Conservation (phyloP, 768 basidiomycete species). For the Asterophora lycoperdoides region DNA sequence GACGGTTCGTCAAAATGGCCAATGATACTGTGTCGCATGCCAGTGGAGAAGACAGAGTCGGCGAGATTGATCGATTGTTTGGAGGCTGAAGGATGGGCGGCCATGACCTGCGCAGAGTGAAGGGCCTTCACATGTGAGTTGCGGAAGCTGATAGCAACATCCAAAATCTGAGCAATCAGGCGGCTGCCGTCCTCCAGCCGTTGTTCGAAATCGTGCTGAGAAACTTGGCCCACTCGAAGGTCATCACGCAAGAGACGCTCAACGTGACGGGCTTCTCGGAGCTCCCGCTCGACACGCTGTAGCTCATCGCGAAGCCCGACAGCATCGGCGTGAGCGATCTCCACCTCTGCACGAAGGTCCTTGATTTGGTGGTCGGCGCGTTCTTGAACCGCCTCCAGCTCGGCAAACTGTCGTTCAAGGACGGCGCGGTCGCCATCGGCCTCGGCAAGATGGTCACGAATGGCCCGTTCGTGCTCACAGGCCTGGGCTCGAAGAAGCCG, state of each 20-base stretch:
- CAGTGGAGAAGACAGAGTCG: slow-evolving; percentile 47
- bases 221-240: slow-evolving; percentile 61
- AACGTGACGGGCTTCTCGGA: slow-evolving; percentile 60
- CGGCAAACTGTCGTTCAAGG: slow-evolving; percentile 81
- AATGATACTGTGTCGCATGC: slow-evolving; percentile 52
- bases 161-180: slow-evolving; percentile 76
- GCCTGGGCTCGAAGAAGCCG: slow-evolving; percentile 68
- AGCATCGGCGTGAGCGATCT: slow-evolving; percentile 65
- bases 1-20: slow-evolving; percentile 58
- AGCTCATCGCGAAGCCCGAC: slow-evolving; percentile 70
- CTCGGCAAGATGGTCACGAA: slow-evolving; percentile 88
- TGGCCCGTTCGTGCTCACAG: slow-evolving; percentile 55
- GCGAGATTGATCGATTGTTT: slow-evolving; percentile 43
- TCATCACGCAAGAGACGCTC: slow-evolving; percentile 74
- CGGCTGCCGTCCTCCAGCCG: slow-evolving; percentile 61
- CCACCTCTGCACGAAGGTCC: slow-evolving; percentile 54
- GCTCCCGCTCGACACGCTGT: slow-evolving; percentile 63
- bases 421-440: slow-evolving; percentile 93
- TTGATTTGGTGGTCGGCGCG: slow-evolving; percentile 58
- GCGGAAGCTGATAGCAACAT: slow-evolving; percentile 75
- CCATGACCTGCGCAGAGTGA: slow-evolving; percentile 54
- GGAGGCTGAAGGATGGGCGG: slow-evolving; percentile 45
- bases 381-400: slow-evolving; percentile 61
- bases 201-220: slow-evolving; percentile 65
- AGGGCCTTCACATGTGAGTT: slow-evolving; percentile 73